Conservation (phyloP, 768 basidiomycete species). For the Erythrobasidium yunnanense region DNA sequence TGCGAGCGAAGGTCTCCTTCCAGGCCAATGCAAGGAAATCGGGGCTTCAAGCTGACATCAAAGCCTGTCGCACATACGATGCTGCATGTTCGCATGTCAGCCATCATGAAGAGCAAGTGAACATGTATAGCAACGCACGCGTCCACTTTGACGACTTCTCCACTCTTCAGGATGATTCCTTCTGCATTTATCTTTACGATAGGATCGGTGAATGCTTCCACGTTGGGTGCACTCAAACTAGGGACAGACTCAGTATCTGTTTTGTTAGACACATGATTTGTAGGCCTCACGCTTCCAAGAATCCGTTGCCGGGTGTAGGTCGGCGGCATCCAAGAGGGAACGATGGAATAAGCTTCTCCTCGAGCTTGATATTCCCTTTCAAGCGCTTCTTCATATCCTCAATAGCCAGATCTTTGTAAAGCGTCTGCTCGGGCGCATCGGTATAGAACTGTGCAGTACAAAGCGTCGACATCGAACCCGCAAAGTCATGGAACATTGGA, state of each 20-base stretch:
- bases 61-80: conserved; percentile 34
- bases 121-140: not conserved
- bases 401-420: not conserved
- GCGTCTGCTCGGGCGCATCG: not conserved
- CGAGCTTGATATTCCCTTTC: not conserved
- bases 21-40: conserved; percentile 10
- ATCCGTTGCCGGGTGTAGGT: conserved; percentile 23
- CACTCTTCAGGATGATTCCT: conserved; percentile 23
- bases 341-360: conserved; percentile 11
- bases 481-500: not conserved
- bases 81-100: not conserved
- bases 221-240: not conserved
- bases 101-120: not conserved
- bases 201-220: not conserved
- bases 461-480: not conserved
- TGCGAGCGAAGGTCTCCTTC: conserved; percentile 13
- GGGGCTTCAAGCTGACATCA: conserved; percentile 26
- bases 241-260: too few relatives aligned
- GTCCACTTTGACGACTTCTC: conserved; percentile 24
- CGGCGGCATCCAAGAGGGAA: conserved; percentile 23
- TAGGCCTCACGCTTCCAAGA: conserved; percentile 11
- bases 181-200: conserved; percentile 7
- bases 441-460: not conserved
- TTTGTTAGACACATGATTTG: too few relatives aligned
- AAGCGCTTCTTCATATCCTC: conserved; percentile 7